A percentile compares a stretch with the other conserved stretches of the same genome.
Conservation (phyloP, 352 stramenopile species). For the Globisporangium barbulae region DNA sequence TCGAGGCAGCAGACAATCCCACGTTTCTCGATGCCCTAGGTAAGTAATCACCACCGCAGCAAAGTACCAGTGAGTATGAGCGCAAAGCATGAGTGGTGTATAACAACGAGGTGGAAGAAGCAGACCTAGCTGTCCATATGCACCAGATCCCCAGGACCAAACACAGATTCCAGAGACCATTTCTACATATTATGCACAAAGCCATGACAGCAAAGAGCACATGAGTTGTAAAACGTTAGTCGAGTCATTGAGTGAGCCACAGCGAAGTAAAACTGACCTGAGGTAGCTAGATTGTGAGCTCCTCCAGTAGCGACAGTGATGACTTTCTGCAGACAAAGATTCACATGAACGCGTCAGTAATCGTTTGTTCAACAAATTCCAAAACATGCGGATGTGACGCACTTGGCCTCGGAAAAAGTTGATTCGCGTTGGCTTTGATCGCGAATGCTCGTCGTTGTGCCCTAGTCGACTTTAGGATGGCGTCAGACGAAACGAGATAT, state of each 20-base stretch:
- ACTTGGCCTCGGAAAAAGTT: slow-evolving; percentile 69
- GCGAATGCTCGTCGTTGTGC: slow-evolving; percentile 51
- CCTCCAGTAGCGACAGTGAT: slow-evolving; percentile 48
- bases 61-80: background rate
- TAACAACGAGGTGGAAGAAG: background rate
- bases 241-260: background rate
- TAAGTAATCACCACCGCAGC: background rate
- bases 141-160: slow-evolving; percentile 65
- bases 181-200: slow-evolving; percentile 24
- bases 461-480: slow-evolving; percentile 44
- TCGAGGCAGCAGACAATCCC: slow-evolving; percentile 51
- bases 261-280: slow-evolving; percentile 27
- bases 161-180: slow-evolving; percentile 56
- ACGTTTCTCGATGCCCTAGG: slow-evolving; percentile 68
- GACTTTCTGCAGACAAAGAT: slow-evolving; percentile 53
- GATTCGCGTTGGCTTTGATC: slow-evolving; percentile 61
- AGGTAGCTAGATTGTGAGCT: slow-evolving; percentile 61
- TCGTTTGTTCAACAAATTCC: background rate
- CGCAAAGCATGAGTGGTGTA: background rate
- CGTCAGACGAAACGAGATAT: background rate
- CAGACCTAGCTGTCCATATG: slow-evolving; percentile 67
- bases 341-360: background rate
- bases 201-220: background rate
- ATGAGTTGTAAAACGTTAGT: background rate
- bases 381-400: background rate